phyloP scores from a whole-genome alignment of 345 rosid genomes.

The Rhizophora mangle region DNA sequence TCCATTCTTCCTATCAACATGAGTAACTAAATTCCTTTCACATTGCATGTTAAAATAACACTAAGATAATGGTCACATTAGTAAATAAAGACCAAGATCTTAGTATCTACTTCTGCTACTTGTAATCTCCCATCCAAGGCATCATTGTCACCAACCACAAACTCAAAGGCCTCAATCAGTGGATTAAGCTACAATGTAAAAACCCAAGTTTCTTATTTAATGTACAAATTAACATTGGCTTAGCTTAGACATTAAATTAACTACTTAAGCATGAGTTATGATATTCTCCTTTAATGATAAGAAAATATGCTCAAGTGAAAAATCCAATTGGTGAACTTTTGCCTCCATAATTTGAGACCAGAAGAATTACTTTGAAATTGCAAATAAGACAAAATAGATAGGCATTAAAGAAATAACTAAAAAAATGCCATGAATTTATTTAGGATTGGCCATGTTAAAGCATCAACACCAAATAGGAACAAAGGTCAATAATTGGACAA shows the following conservation, averaged over 20 bases:
- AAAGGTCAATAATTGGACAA: not conserved
- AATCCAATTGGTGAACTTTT: no score
- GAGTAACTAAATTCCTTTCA: no score
- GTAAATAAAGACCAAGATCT: conserved; percentile 42
- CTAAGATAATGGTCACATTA: conserved; percentile 1
- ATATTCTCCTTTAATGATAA: conserved; percentile 78
- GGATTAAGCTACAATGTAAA: conserved; percentile 71
- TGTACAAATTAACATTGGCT: not conserved
- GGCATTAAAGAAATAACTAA: conserved; percentile 3
- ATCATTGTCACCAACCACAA: conserved; percentile 61
- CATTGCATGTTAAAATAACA: not conserved
- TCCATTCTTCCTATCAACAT: no score
- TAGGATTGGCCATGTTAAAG: not conserved
- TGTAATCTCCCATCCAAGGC: conserved; percentile 56
- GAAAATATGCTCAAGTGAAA: conserved; percentile 59
- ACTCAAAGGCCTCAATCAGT: conserved; percentile 67
- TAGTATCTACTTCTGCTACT: conserved; percentile 64
- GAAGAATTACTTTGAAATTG: conserved; percentile 13
- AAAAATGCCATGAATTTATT: not conserved
- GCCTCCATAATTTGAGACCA: conserved; percentile 46
- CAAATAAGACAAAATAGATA: conserved; percentile 1
- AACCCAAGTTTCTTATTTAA: not conserved
- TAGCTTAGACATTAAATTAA: not conserved
- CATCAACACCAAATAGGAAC: not conserved
- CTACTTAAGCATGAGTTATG: conserved; percentile 34